Evolutionary conservation across 2,329 filamentous ascomycete genomes (phyloP).

Genomic region (Sporothrix brunneoviolacea): DNA sequence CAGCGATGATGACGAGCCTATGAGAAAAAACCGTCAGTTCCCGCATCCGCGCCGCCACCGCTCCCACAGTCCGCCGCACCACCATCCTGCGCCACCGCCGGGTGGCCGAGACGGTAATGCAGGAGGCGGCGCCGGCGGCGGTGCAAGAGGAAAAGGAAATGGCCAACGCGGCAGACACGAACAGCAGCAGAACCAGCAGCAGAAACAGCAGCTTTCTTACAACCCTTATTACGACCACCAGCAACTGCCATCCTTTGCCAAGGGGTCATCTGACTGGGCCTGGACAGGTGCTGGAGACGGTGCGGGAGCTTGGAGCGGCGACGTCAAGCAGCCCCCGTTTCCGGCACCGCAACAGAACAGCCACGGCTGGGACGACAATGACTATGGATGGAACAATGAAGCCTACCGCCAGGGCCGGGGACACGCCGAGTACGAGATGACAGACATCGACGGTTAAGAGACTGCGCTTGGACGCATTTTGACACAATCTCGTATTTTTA

Average conservation of each 20-base stretch:
- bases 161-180: not conserved
- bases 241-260: not conserved
- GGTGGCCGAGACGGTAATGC: not conserved
- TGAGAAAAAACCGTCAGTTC: not conserved
- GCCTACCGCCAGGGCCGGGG: constrained; percentile 6
- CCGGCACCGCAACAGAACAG: not conserved
- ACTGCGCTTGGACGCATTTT: not conserved
- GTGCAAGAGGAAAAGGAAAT: not conserved
- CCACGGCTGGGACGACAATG: not conserved
- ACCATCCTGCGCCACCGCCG: not conserved
- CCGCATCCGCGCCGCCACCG: not conserved
- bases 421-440: constrained; percentile 8
- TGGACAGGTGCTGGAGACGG: not conserved
- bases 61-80: not conserved
- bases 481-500: not conserved
- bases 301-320: constrained; percentile 13
- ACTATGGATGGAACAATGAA: constrained; percentile 10
- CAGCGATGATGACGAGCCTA: not conserved
- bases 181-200: constrained; percentile 3
- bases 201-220: not conserved
- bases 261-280: not conserved
- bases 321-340: constrained; percentile 6
- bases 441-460: not conserved
- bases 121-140: not conserved
- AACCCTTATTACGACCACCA: not conserved